phyloP scores from a whole-genome alignment of 2,329 filamentous ascomycete genomes.

The Trichoderma atrobrunneum region DNA sequence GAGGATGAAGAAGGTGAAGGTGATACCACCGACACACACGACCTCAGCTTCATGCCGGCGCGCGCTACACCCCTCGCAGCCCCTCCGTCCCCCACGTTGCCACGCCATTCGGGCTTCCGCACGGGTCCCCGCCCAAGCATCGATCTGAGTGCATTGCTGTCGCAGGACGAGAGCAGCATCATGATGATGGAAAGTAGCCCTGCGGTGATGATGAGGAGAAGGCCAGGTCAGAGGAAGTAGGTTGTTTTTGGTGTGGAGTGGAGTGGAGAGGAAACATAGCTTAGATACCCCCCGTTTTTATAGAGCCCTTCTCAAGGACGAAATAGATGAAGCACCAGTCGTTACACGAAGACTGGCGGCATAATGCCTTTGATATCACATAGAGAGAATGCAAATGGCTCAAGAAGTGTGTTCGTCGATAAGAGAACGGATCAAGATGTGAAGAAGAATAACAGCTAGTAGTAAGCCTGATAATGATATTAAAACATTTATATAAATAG shows the following conservation, averaged over 20 bases:
- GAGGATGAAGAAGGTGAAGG: constrained; percentile 24
- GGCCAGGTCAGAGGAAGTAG: constrained; percentile 8
- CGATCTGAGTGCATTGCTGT: constrained; percentile 55
- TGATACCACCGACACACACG: constrained; percentile 23
- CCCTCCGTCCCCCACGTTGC: constrained; percentile 39
- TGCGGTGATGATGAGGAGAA: constrained; percentile 32
- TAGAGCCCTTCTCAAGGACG: not conserved
- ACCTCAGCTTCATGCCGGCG: constrained; percentile 41
- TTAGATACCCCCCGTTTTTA: constrained; percentile 10
- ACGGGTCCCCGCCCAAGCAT: constrained; percentile 46
- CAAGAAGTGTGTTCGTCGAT: not conserved
- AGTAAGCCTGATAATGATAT: not conserved
- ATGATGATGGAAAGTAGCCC: constrained; percentile 51
- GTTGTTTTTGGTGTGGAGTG: not conserved
- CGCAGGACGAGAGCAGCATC: constrained; percentile 56
- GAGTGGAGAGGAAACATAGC: not conserved
- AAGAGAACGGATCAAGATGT: not conserved
- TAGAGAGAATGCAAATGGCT: not conserved
- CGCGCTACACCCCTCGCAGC: constrained; percentile 32
- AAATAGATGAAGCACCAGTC: not conserved
- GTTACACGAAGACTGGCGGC: not conserved
- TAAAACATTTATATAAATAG: not conserved
- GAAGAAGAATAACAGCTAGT: not conserved
- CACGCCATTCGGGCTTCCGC: constrained; percentile 27
- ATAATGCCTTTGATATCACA: not conserved